phyloP scores from a whole-genome alignment of 1,139 yeast species.

The Suhomyces panamericanus region DNA sequence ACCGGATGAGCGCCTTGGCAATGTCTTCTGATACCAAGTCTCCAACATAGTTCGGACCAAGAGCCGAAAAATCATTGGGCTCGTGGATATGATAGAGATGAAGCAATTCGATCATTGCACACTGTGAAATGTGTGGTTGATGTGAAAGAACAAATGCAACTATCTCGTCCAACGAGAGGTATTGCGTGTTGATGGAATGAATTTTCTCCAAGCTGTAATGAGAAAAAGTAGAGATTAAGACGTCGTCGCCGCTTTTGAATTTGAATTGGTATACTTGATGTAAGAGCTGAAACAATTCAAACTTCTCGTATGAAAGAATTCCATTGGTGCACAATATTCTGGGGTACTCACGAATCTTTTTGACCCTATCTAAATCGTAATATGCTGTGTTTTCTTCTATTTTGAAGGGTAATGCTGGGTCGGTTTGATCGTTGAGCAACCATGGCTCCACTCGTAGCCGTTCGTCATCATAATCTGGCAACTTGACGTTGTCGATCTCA shows the following conservation, averaged over 20 bases:
- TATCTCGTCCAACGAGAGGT: conserved; percentile 8
- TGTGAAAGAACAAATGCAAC: conserved; percentile 3
- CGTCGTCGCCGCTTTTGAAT: conserved; percentile 16
- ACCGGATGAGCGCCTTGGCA: conserved; percentile 11
- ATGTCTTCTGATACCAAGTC: conserved; percentile 12
- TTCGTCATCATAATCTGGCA: conserved; percentile 15
- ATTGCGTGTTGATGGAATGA: conserved; percentile 2
- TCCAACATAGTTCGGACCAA: conserved; percentile 10
- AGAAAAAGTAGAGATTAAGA: conserved; percentile 13
- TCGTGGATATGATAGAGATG: conserved; percentile 14
- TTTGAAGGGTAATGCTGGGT: conserved; percentile 1
- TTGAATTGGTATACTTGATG: conserved; percentile 16
- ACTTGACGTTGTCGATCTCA: conserved; percentile 7
- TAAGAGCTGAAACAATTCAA: conserved; percentile 15
- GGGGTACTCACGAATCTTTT: conserved; percentile 13
- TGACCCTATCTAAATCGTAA: conserved; percentile 2
- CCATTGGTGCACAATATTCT: conserved; percentile 14
- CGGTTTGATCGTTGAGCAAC: background rate
- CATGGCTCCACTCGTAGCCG: conserved; percentile 6
- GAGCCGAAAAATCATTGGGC: conserved; percentile 10
- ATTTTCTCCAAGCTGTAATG: conserved; percentile 11
- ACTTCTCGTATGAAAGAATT: conserved; percentile 17
- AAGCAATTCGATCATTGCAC: conserved; percentile 6
- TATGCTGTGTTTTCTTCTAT: background rate
- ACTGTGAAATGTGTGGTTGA: conserved; percentile 2